phyloP scores from a whole-genome alignment of 192 early-diverging fungal species.

The Entomortierella lignicola region DNA sequence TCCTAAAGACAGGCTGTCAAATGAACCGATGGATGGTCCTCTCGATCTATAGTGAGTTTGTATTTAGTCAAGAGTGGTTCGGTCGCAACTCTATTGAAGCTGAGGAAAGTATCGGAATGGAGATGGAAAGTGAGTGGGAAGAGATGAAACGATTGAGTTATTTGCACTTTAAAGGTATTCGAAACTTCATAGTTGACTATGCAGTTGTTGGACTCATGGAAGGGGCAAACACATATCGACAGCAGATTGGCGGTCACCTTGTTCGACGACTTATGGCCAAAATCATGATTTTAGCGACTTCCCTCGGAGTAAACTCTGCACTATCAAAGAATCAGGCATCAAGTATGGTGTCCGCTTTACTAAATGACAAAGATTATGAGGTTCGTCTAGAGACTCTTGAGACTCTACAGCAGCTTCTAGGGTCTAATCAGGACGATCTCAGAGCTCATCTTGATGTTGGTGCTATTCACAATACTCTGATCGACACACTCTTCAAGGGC shows the following conservation, averaged over 20 bases:
- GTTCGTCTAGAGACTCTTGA: conserved; percentile 66
- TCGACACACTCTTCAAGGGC: conserved; percentile 53
- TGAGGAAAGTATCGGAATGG: conserved; percentile 16
- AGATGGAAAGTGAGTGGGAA: conserved; percentile 43
- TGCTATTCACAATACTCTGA: conserved; percentile 49
- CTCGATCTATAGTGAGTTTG: conserved; percentile 62
- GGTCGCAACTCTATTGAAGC: conserved; percentile 9
- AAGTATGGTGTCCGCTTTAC: conserved; percentile 47
- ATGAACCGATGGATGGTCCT: conserved; percentile 61
- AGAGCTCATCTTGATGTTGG: conserved; percentile 4
- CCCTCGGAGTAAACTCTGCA: conserved; percentile 25
- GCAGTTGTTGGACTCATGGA: conserved; percentile 33
- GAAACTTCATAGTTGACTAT: conserved; percentile 45
- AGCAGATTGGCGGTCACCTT: conserved; percentile 56
- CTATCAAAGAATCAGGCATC: conserved; percentile 14
- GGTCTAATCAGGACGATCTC: conserved; percentile 1
- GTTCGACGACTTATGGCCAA: conserved; percentile 56
- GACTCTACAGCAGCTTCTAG: conserved; percentile 47
- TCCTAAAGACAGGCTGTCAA: conserved; percentile 63
- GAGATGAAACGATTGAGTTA: conserved; percentile 44
- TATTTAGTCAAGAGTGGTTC: conserved; percentile 43
- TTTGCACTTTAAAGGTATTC: conserved; percentile 44
- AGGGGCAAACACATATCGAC: conserved; percentile 36
- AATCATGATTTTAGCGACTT: conserved; percentile 31
- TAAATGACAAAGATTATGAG: conserved; percentile 72